Percentiles rank a stretch among this genome's conserved stretches.
These are phyloP conservation scores for Penicillium verrucosum DNA, from an alignment of 2,329 filamentous ascomycete species.

Conservation along the genomic window DNA sequence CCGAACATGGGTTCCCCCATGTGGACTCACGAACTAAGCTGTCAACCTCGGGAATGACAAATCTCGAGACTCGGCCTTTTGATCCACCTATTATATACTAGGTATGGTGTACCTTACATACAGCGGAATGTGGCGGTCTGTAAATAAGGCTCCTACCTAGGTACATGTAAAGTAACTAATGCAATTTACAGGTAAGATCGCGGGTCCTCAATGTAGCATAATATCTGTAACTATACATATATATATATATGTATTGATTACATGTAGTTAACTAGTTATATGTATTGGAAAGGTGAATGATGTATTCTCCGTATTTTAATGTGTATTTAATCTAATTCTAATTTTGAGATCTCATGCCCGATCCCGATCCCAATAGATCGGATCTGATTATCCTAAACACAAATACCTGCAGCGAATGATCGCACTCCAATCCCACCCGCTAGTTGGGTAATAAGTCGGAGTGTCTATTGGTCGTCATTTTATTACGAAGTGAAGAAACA, in stretches of 20 bases:
- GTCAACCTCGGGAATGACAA: constrained; percentile 15
- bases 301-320: neutral
- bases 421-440: neutral
- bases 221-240: neutral
- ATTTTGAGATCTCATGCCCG: neutral
- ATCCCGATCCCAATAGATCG: constrained; percentile 4
- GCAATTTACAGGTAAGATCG: neutral
- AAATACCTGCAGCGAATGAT: constrained; percentile 8
- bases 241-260: no score
- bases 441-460: neutral
- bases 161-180: neutral
- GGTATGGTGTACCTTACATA: neutral
- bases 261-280: no score
- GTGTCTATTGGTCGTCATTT: neutral
- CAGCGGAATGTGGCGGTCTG: constrained; percentile 6
- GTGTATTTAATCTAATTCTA: neutral
- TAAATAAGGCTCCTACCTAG: neutral
- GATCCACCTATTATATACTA: neutral
- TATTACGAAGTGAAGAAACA: neutral
- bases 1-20: constrained; percentile 10
- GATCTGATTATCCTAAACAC: constrained; percentile 4
- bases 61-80: constrained; percentile 14
- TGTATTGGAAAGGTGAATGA: no score
- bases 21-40: neutral
- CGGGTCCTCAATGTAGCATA: neutral